These are phyloP conservation scores for Thelonectria blattea DNA, from an alignment of 2,329 filamentous ascomycete species.

Conservation along the genomic window DNA sequence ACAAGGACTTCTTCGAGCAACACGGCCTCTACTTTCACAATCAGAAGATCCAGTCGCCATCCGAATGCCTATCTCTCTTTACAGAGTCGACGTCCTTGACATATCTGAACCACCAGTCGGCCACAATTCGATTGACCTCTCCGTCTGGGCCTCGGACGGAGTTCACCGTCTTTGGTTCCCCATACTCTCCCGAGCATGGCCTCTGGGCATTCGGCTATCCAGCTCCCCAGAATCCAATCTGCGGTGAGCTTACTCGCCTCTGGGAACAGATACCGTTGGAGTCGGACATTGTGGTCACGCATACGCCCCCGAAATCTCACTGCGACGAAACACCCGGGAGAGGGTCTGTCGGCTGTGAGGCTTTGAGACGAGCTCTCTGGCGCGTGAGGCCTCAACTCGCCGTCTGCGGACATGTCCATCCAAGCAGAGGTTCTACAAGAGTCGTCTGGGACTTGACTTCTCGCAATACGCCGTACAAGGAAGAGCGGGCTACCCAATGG, in stretches of 20 bases:
- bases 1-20: conserved; percentile 64
- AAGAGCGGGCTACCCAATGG: conserved; percentile 57
- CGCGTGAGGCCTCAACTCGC: conserved; percentile 67
- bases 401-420: conserved; percentile 76
- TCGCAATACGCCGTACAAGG: conserved; percentile 50
- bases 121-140: conserved; percentile 59
- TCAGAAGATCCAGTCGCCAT: conserved; percentile 57
- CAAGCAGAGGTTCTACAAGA: conserved; percentile 67
- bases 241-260: conserved; percentile 44
- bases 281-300: conserved; percentile 72
- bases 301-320: conserved; percentile 69
- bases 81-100: conserved; percentile 61
- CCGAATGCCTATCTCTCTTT: conserved; percentile 61
- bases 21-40: conserved; percentile 63
- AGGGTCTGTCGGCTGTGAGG: conserved; percentile 63
- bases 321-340: conserved; percentile 56
- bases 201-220: conserved; percentile 74
- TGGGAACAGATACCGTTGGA: conserved; percentile 69
- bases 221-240: conserved; percentile 29
- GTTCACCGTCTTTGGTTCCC: conserved; percentile 75
- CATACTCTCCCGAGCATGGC: conserved; percentile 62
- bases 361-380: conserved; percentile 62
- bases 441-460: conserved; percentile 63
- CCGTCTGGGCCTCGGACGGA: conserved; percentile 60
- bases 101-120: conserved; percentile 67